phyloP scores from a whole-genome alignment of 106 monocot genomes.

The Posidonia australis region DNA sequence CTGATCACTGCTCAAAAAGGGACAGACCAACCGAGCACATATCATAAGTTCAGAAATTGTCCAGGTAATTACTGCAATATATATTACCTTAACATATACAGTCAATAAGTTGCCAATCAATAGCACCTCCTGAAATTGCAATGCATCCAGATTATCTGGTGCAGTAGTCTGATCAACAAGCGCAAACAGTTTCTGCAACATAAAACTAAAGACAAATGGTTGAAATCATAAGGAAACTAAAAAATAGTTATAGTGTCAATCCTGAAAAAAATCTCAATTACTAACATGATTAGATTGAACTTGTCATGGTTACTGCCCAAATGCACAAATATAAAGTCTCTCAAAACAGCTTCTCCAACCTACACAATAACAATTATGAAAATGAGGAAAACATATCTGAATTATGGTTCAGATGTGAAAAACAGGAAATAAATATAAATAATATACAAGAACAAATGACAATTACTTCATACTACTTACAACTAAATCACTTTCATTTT shows the following conservation, averaged over 20 bases:
- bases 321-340: slow-evolving; percentile 82
- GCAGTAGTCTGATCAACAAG: slow-evolving; percentile 83
- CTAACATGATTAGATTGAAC: slow-evolving; percentile 90
- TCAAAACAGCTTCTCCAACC: slow-evolving; percentile 87
- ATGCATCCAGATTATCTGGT: slow-evolving; percentile 79
- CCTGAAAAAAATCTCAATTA: slow-evolving; percentile 1
- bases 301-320: slow-evolving; percentile 72
- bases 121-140: slow-evolving; percentile 86
- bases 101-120: slow-evolving; percentile 64
- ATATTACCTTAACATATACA: slow-evolving; percentile 58
- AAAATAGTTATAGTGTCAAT: not conserved
- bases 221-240: not conserved
- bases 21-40: not conserved
- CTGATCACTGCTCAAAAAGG: not conserved
- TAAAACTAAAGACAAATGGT: slow-evolving; percentile 46
- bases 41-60: not conserved
- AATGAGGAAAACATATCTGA: not conserved
- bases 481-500: slow-evolving; percentile 47
- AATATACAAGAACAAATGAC: not conserved
- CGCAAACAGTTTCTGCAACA: slow-evolving; percentile 96
- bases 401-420: too few species aligned
- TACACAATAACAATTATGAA: slow-evolving; percentile 13
- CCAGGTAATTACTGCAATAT: not conserved
- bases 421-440: slow-evolving; percentile 1
- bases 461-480: slow-evolving; percentile 30